Conservation (phyloP, 805 yeast genomes). For the Wickerhamiella galacta region DNA sequence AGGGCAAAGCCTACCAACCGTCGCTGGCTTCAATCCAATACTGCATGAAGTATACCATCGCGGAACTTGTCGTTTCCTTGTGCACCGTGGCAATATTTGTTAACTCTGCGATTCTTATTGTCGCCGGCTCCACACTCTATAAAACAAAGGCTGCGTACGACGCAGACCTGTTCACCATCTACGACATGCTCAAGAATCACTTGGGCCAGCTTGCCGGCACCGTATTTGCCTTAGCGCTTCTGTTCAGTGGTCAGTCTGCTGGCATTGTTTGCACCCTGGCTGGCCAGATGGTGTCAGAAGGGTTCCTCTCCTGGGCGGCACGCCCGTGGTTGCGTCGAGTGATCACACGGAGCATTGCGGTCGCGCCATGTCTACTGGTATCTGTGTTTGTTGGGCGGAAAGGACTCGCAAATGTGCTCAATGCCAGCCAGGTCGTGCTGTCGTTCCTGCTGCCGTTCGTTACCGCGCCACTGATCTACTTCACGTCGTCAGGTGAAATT, state of each 20-base stretch:
- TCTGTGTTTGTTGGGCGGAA: conserved; percentile 61
- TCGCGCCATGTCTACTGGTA: conserved; percentile 67
- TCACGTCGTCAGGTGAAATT: conserved; percentile 50
- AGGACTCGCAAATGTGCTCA: conserved; percentile 55
- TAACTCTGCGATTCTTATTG: conserved; percentile 75
- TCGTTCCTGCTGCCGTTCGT: conserved; percentile 72
- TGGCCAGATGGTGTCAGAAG: conserved; percentile 88
- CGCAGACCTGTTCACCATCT: conserved; percentile 73
- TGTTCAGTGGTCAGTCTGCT: conserved; percentile 88
- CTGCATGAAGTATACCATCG: conserved; percentile 64
- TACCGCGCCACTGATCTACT: conserved; percentile 72
- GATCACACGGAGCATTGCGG: conserved; percentile 68
- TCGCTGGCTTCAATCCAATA: conserved; percentile 65
- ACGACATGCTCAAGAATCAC: conserved; percentile 48
- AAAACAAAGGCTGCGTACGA: conserved; percentile 49
- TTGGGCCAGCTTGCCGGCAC: conserved; percentile 76
- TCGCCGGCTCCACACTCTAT: conserved; percentile 74
- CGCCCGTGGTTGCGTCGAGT: conserved; percentile 71
- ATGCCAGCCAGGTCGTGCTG: conserved; percentile 68
- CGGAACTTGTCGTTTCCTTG: conserved; percentile 65
- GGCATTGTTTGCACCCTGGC: conserved; percentile 89
- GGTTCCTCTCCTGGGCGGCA: conserved; percentile 63
- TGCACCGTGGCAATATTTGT: conserved; percentile 86
- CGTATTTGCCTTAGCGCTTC: conserved; percentile 73
- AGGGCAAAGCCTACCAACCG: conserved; percentile 35